Conservation (phyloP, 106 monocot species). For the Ottelia alismoides region DNA sequence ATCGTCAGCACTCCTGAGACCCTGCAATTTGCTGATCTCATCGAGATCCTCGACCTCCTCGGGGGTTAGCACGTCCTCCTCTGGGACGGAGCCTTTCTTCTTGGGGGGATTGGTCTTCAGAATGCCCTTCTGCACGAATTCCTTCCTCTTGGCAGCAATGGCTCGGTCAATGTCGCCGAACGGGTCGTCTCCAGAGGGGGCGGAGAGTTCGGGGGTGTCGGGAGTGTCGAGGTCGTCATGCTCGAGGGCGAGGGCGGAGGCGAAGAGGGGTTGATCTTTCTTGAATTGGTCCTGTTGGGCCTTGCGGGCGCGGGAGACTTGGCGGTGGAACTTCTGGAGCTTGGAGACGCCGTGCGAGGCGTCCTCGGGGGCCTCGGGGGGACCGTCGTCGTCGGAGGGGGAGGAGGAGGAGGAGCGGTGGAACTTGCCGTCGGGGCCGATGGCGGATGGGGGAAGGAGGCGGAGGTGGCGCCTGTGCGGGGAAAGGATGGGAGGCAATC, state of each 20-base stretch:
- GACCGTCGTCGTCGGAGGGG: constrained; percentile 69
- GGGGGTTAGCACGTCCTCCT: constrained; percentile 36
- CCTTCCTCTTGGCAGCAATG: constrained; percentile 67
- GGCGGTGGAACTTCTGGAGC: constrained; percentile 55
- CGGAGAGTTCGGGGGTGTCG: neutral
- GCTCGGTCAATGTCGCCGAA: constrained; percentile 84
- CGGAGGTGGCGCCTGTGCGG: too few relatives aligned
- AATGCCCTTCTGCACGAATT: constrained; percentile 55
- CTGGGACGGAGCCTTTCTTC: constrained; percentile 3
- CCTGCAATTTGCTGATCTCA: constrained; percentile 67
- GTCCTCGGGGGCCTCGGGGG: constrained; percentile 90
- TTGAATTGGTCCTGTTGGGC: constrained; percentile 48
- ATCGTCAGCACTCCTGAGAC: constrained; percentile 19
- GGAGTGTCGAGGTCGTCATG: constrained; percentile 17
- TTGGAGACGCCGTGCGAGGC: constrained; percentile 77
- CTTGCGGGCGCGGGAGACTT: constrained; percentile 60
- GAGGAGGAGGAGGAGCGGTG: constrained; percentile 21
- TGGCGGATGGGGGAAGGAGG: constrained; percentile 9
- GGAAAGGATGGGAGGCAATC: too few relatives aligned
- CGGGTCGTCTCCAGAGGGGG: constrained; percentile 35
- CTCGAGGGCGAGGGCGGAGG: constrained; percentile 41
- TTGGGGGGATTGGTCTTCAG: constrained; percentile 32
- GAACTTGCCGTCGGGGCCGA: constrained; percentile 21
- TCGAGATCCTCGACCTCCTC: constrained; percentile 81
- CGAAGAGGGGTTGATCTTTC: constrained; percentile 47